These are phyloP conservation scores for Hevea brasiliensis DNA, from an alignment of 345 rosid genomes.

Conservation along the genomic window DNA sequence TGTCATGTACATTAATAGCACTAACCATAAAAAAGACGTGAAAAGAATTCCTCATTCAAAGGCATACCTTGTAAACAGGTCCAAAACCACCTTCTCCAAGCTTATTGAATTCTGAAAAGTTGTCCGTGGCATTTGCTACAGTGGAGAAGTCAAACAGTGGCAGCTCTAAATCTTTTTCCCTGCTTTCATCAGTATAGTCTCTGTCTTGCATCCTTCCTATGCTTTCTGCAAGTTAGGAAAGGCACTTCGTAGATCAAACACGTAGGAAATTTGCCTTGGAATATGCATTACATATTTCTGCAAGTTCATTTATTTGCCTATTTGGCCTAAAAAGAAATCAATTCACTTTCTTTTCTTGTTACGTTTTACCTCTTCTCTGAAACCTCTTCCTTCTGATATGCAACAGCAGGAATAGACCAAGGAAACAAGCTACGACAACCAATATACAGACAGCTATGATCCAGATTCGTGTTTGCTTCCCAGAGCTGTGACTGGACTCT, in stretches of 20 bases:
- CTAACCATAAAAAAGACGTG: too few relatives aligned
- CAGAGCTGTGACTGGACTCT: neutral
- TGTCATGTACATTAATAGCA: too few relatives aligned
- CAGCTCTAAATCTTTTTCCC: constrained; percentile 21
- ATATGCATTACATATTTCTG: too few relatives aligned
- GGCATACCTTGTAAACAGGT: constrained; percentile 29
- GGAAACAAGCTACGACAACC: constrained; percentile 1
- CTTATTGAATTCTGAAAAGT: constrained; percentile 12
- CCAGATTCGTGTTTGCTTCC: constrained; percentile 21
- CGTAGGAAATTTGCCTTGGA: too few relatives aligned
- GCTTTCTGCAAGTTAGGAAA: constrained; percentile 2
- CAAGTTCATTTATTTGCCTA: neutral
- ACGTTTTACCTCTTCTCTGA: constrained; percentile 10
- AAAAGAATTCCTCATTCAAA: too few relatives aligned
- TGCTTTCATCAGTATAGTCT: constrained; percentile 2
- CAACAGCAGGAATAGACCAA: constrained; percentile 5
- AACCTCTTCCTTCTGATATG: constrained; percentile 14
- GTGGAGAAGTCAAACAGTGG: constrained; percentile 29
- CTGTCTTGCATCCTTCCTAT: constrained; percentile 8
- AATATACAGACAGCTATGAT: constrained; percentile 7
- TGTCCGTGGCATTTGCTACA: constrained; percentile 12
- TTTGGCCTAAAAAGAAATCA: neutral
- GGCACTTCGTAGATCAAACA: neutral
- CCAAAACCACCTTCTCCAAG: constrained; percentile 36
- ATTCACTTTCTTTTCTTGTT: too few relatives aligned